These are phyloP conservation scores for Penicillium sp. DNA, from an alignment of 2,329 filamentous ascomycete species.

Conservation along the genomic window DNA sequence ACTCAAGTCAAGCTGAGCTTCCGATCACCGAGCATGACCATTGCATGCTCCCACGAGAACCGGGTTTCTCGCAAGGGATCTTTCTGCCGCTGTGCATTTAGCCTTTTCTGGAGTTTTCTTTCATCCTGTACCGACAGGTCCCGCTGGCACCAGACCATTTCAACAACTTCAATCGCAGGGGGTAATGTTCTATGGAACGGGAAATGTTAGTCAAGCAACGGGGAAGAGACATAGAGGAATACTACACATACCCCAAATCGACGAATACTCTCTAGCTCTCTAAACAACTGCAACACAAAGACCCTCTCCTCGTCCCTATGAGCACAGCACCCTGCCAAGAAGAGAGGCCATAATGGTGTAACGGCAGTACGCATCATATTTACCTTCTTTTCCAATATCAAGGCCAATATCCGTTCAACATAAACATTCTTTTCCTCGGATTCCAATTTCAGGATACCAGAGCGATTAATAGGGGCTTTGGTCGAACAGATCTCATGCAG, in stretches of 20 bases:
- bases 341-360: slow-evolving; percentile 28
- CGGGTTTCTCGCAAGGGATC: slow-evolving; percentile 2
- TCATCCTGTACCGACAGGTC: slow-evolving; percentile 24
- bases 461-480: not conserved
- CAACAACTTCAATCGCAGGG: slow-evolving; percentile 27
- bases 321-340: slow-evolving; percentile 28
- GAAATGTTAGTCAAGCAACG: not conserved
- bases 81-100: not conserved
- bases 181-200: slow-evolving; percentile 20
- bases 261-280: slow-evolving; percentile 19
- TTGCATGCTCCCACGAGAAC: slow-evolving; percentile 28
- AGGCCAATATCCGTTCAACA: slow-evolving; percentile 16
- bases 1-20: slow-evolving; percentile 24
- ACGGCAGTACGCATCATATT: slow-evolving; percentile 26
- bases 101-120: slow-evolving; percentile 8
- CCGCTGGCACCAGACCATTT: slow-evolving; percentile 30
- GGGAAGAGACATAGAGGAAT: not conserved
- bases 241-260: slow-evolving; percentile 21
- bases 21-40: slow-evolving; percentile 25
- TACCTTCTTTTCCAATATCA: slow-evolving; percentile 16
- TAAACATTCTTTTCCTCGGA: slow-evolving; percentile 4
- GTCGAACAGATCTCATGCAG: slow-evolving; percentile 20
- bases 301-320: slow-evolving; percentile 21
- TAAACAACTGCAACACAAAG: slow-evolving; percentile 23
- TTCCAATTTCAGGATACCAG: not conserved